Conservation (phyloP, 2,329 filamentous ascomycete genomes). For the Sporothrix brasiliensis region DNA sequence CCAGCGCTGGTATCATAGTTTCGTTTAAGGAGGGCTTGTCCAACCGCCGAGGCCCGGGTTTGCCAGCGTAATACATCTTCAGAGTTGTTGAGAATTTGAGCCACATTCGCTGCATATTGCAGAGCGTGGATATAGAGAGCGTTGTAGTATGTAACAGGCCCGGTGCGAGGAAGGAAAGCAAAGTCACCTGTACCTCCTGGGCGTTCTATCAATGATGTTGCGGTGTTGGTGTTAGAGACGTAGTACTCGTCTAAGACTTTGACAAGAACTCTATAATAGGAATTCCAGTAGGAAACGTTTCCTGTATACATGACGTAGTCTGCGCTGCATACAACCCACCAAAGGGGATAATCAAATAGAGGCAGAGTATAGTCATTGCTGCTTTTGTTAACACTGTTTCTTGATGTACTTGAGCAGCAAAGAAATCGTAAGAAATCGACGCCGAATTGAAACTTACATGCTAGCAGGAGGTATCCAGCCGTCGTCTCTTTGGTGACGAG, state of each 20-base stretch:
- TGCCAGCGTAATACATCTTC: constrained; percentile 48
- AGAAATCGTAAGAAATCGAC: background rate
- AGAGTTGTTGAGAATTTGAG: constrained; percentile 40
- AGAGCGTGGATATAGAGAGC: constrained; percentile 54
- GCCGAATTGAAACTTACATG: constrained; percentile 46
- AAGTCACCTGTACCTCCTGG: constrained; percentile 54
- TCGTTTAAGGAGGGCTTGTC: constrained; percentile 43
- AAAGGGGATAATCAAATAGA: constrained; percentile 57
- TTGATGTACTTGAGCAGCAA: background rate
- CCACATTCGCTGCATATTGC: constrained; percentile 49
- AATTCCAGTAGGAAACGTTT: constrained; percentile 47
- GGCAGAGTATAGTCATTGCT: constrained; percentile 51
- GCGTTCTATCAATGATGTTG: constrained; percentile 49
- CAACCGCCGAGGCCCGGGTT: constrained; percentile 43
- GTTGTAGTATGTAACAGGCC: constrained; percentile 57
- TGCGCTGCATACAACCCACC: constrained; percentile 55
- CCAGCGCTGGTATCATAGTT: constrained; percentile 50
- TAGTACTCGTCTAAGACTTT: constrained; percentile 53
- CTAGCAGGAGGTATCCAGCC: constrained; percentile 59
- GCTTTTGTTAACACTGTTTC: background rate
- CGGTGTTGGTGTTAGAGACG: constrained; percentile 46
- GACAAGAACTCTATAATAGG: constrained; percentile 49
- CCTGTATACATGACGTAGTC: constrained; percentile 56
- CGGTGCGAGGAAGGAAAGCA: constrained; percentile 53
- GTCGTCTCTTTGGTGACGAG: constrained; percentile 52